Base-by-base conservation (phyloP, 2,329 filamentous ascomycete species). In the Rhynchosporium secalis region DNA sequence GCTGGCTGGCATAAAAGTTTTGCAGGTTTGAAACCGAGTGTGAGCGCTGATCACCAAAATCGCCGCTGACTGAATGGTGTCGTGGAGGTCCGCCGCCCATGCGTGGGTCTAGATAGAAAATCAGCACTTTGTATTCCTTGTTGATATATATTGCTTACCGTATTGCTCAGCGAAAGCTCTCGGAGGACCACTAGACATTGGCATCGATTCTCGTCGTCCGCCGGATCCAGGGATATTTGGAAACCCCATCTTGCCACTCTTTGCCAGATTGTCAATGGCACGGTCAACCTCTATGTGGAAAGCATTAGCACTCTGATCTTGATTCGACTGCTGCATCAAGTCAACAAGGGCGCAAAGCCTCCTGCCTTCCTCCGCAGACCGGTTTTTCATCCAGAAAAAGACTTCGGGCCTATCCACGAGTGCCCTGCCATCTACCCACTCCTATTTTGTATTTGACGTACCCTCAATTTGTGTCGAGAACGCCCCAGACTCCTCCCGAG, bases 1-100 rank as follows among this genome's bases (percentile, higher is more conserved):
- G 90, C 80, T 98, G 95, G 72, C 87, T 87, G 75, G 92, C 91
- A 78, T 97, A 98, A 78, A 94, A 98, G 76, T 90, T 94, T 78
- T 97, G 94, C 63, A 95, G 83, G 76, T 95, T 93, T 68, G 90
- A 86, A 62, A 84, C 83, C 67, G 87, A 85, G 75, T 89, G 88
- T 67, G 89, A 85, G 65, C 90, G 87, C 70, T 87, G 86, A 74
- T 86, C 83, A 70, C 95, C 83, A 71, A 83, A 90, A 78, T 96
- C 92, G 36, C 56, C 56, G 80, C 88, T 89, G 73, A 92, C 83
- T 63, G 92, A 93, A 77, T 94, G 91, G 76, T 93, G 89, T 77
- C 92, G 89, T 72, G 89, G 83, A 64, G 86, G 80, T 67, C 81
- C 80, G 66, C 79, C 79, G 69, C 83, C 80, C 78, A 86, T 83